Base-by-base conservation (phyloP, 2,329 filamentous ascomycete species). In the Penicillium sp. region DNA sequence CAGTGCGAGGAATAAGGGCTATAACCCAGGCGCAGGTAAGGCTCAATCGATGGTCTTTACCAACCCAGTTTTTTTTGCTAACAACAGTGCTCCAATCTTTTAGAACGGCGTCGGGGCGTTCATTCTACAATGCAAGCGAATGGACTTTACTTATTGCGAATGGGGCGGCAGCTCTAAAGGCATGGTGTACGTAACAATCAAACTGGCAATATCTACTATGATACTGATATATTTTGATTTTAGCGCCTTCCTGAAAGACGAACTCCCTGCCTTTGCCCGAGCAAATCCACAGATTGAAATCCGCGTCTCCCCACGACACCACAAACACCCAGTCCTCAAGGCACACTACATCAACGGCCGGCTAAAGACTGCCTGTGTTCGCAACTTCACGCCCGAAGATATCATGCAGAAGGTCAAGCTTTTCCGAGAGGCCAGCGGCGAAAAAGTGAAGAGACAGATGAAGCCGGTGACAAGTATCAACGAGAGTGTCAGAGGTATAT, bases 101-200 rank as follows among this genome's bases (percentile, higher is more conserved):
- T 67, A 97, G 92, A 97, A 99, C 79, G 94, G 94, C 81, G 82
- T 97, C 65, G 93, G 93, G 68, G 90, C 92, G 72, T 97, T 97
- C 80, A 90, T 99, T 75, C 84, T 97, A 58, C 93, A 96, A 80
- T 99, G 94, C 85, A 96, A 91, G 81, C 89, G 88, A 71, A 81
- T 99, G 73, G 90, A 96, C 74, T 90, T 99, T 70, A 90, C 96
- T 79, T 99, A 96, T 80, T 97, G 94, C 80, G 91, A 97, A 81
- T 92, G 89, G 84, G 90, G 89, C 57, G 94, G 92, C 61, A 96
- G 90, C 74, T 97, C 93, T 38, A 85, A 80, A 68, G 94, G 94
- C 70, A 97, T 97, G 91, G 94, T 96, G 90, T 94, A 81, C 62
- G 82, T 70, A 59, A 24, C 50, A 46, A 60, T 20, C 6, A 35